phyloP scores from a whole-genome alignment of 139 green algal species.

The Chlamydomonas incerta region DNA sequence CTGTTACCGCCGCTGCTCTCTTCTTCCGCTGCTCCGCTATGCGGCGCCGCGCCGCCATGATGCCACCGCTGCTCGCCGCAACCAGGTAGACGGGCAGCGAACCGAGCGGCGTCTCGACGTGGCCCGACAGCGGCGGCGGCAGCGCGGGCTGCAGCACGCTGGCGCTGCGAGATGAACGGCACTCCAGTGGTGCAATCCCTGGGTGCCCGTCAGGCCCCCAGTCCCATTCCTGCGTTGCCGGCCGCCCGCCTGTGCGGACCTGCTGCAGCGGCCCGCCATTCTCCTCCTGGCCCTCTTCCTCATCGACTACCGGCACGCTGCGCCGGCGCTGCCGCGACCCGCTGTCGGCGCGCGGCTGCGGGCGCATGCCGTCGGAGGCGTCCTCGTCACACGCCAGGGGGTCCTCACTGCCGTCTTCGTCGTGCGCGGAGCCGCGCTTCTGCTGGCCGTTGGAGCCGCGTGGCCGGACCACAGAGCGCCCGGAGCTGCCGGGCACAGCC shows the following conservation, averaged over 20 bases:
- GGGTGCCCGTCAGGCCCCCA: not conserved
- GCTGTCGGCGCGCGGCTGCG: not conserved
- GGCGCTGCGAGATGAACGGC: not conserved
- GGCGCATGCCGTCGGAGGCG: no score
- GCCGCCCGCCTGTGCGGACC: not conserved
- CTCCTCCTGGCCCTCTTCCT: not conserved
- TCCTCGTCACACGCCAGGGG: no score
- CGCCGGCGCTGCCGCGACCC: no score
- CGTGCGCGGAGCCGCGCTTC: no score
- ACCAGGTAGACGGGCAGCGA: not conserved
- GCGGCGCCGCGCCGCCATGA: no score
- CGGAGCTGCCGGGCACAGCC: no score
- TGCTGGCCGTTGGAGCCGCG: no score
- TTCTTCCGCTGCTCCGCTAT: no score
- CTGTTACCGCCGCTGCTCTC: not conserved
- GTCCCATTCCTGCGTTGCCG: not conserved
- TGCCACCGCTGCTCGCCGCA: not conserved
- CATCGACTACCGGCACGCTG: not conserved
- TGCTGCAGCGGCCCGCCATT: not conserved
- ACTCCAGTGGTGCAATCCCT: slow-evolving; percentile 2
- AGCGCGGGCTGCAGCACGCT: not conserved
- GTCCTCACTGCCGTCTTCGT: no score
- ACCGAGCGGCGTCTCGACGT: not conserved
- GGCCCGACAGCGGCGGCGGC: not conserved
- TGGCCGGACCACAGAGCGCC: no score